Conservation (phyloP, 2,329 filamentous ascomycete species). For the Colletotrichum chlorophyti region DNA sequence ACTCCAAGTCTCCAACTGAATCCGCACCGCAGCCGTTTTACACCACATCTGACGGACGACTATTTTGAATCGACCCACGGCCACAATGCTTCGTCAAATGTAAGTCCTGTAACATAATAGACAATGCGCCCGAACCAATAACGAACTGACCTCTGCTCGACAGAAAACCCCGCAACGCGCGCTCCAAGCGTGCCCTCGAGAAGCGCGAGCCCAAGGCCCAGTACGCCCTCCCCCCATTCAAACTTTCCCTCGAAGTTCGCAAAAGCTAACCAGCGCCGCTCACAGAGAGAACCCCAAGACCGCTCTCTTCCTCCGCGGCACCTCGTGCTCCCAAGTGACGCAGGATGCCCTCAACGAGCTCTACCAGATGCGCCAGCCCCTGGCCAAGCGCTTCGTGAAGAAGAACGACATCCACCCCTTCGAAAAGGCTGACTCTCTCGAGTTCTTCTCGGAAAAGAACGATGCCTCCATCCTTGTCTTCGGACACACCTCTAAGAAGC, state of each 20-base stretch:
- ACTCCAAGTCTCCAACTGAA: not conserved
- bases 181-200: constrained; percentile 93
- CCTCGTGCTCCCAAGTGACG: constrained; percentile 81
- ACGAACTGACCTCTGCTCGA: not conserved
- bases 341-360: constrained; percentile 87
- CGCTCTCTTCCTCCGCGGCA: constrained; percentile 88
- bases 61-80: constrained; percentile 14
- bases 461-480: constrained; percentile 88
- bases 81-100: constrained; percentile 58
- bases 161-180: constrained; percentile 73
- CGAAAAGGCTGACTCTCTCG: constrained; percentile 84
- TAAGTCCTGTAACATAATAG: constrained; percentile 36
- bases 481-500: constrained; percentile 88
- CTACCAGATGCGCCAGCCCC: constrained; percentile 81
- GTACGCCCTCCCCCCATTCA: constrained; percentile 25
- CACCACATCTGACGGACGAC: constrained; percentile 25
- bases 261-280: not conserved
- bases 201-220: constrained; percentile 87
- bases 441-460: constrained; percentile 98
- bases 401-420: constrained; percentile 97
- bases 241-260: not conserved
- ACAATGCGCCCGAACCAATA: too few species aligned
- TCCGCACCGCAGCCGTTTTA: constrained; percentile 25
- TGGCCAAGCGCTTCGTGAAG: constrained; percentile 92
- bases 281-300: constrained; percentile 81